Evolutionary conservation across 768 basidiomycete genomes (phyloP).

Genomic region (Mycena polygramma): DNA sequence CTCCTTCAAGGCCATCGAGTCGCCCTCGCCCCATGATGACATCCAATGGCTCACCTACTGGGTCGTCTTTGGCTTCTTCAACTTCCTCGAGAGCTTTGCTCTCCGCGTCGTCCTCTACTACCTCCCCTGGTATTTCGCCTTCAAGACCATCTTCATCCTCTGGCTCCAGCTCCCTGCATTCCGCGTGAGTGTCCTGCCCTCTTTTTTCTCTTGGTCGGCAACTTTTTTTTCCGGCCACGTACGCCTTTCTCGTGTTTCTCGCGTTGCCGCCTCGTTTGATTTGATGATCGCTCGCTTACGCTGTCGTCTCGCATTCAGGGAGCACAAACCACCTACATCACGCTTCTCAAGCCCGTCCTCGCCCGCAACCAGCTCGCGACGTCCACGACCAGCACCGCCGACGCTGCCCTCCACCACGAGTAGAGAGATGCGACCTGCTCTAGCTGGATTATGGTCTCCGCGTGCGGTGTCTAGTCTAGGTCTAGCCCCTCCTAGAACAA

Average conservation of each 20-base stretch:
- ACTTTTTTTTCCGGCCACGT: not conserved
- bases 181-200: slow-evolving; percentile 69
- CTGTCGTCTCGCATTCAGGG: slow-evolving; percentile 64
- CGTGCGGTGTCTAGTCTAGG: not conserved
- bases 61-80: slow-evolving; percentile 95
- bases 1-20: slow-evolving; percentile 94
- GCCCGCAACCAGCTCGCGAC: slow-evolving; percentile 60
- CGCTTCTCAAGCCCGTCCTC: slow-evolving; percentile 85
- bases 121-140: slow-evolving; percentile 92
- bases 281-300: slow-evolving; percentile 25
- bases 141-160: slow-evolving; percentile 92
- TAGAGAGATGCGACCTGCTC: not conserved
- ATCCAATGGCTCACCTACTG: slow-evolving; percentile 99
- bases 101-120: slow-evolving; percentile 90
- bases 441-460: slow-evolving; percentile 2
- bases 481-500: slow-evolving; percentile 27
- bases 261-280: slow-evolving; percentile 36
- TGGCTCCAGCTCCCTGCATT: slow-evolving; percentile 92
- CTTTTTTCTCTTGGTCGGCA: slow-evolving; percentile 28
- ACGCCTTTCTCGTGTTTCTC: slow-evolving; percentile 30
- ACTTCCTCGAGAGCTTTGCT: slow-evolving; percentile 90
- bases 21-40: slow-evolving; percentile 85
- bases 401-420: slow-evolving; percentile 62
- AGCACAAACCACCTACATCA: slow-evolving; percentile 84
- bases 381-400: slow-evolving; percentile 69